Percentiles rank a stretch among this genome's conserved stretches.
Evolutionary conservation across 2,329 filamentous ascomycete species (phyloP).

Genomic region (Fusarium temperatum): DNA sequence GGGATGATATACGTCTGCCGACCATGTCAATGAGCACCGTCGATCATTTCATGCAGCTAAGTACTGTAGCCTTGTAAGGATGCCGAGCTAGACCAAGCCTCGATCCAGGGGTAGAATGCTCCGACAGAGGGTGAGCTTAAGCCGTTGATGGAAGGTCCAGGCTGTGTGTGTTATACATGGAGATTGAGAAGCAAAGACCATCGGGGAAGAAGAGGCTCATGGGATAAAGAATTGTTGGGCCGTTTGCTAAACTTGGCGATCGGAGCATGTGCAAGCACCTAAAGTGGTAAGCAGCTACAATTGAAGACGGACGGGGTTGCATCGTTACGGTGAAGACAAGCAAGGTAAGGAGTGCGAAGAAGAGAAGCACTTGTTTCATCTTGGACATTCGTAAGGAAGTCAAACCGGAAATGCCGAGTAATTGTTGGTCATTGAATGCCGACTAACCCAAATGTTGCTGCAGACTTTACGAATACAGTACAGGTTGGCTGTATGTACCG

Average conservation of each 20-base stretch:
- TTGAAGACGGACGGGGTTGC: background rate
- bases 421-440: background rate
- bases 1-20: background rate
- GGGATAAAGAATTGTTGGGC: background rate
- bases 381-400: background rate
- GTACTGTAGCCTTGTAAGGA: background rate
- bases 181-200: background rate
- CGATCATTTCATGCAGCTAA: background rate
- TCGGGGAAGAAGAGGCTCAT: background rate
- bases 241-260: background rate
- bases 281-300: background rate
- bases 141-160: background rate
- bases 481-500: background rate
- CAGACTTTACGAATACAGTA: background rate
- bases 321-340: background rate
- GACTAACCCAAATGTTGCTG: background rate
- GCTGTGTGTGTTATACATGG: background rate
- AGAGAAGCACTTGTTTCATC: background rate
- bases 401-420: background rate
- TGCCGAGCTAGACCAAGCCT: background rate
- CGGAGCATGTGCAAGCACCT: background rate
- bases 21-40: background rate
- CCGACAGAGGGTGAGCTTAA: background rate
- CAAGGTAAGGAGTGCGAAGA: background rate
- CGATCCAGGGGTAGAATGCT: background rate